Percentiles rank a stretch among this genome's conserved stretches.
phyloP scores from a whole-genome alignment of 2,329 filamentous ascomycete genomes.

The Verticillium longisporum region DNA sequence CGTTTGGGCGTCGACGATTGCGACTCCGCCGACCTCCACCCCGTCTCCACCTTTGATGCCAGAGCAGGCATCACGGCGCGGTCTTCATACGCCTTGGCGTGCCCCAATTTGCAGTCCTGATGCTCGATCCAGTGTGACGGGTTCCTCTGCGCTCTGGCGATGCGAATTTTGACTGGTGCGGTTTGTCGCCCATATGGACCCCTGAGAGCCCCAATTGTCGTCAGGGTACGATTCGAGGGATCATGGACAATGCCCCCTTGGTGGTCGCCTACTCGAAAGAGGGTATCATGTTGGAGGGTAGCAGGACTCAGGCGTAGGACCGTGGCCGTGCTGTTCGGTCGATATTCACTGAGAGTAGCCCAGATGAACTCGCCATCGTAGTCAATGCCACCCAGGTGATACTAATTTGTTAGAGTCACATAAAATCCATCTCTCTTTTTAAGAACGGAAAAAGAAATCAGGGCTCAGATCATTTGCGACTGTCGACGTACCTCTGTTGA shows the following conservation, averaged over 20 bases:
- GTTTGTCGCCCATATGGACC: constrained; percentile 21
- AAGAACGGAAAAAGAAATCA: no score
- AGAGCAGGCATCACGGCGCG: constrained; percentile 36
- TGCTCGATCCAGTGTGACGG: constrained; percentile 40
- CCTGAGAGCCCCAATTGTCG: constrained; percentile 39
- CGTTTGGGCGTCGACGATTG: constrained; percentile 35
- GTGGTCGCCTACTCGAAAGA: constrained; percentile 33
- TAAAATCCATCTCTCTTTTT: background rate
- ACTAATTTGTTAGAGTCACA: constrained; percentile 21
- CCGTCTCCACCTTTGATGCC: constrained; percentile 29
- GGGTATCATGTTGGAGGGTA: constrained; percentile 22
- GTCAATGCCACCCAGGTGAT: constrained; percentile 41
- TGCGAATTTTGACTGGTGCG: constrained; percentile 12
- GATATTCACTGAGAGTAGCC: constrained; percentile 38
- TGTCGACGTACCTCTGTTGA: constrained; percentile 5
- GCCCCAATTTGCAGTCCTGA: constrained; percentile 45
- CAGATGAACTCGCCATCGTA: constrained; percentile 40
- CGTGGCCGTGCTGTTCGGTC: constrained; percentile 37
- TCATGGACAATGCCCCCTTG: constrained; percentile 40
- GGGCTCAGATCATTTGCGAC: no score
- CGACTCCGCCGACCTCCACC: constrained; percentile 34
- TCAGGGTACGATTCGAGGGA: constrained; percentile 22
- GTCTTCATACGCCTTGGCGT: constrained; percentile 24
- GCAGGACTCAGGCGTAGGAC: constrained; percentile 30
- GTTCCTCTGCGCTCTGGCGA: constrained; percentile 21